Base-by-base conservation (phyloP, 257 asterid species). In the Solanum dulcamara region DNA sequence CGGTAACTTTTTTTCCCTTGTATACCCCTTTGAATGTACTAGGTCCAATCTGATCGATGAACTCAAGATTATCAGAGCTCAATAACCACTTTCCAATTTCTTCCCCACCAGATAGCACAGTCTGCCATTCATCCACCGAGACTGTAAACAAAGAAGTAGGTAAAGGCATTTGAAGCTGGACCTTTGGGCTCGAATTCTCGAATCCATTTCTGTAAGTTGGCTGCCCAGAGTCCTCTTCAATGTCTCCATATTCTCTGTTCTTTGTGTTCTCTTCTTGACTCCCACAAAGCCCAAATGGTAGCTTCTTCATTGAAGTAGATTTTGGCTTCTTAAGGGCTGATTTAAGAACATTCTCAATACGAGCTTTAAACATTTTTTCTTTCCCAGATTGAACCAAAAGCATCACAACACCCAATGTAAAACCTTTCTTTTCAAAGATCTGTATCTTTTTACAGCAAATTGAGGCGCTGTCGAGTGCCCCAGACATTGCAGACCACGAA, bases 41-140 rank as follows among this genome's bases (percentile, higher is more conserved):
- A 11, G 92, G 89, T n/a, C 98, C 97, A 44, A 90, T 88, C 84
- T 95, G 97, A 89, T 94, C 98, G 32, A 80, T 81, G 84, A 97
- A 89, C 77, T 95, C 98, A 53, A 97, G 92, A 30, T 82, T 88
- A 22, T 97, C 98, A 17, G 88, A 70, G 87, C 85, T 91, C 92
- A 97, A 68, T 87, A 96, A 84, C 98, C 97, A 97, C 85, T 89
- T 92, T 62, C 95, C 94, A 20, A 94, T 91, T 87, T 86, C 94
- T 35, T 89, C 90, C 75, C 89, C 92, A 22, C 97, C 97, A 44
- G 97, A 91, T 86, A 89, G 89, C 84, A 95, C 93, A 1, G 99
- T 97, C 88, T 97, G 99, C 98, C 99, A 97, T 87, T 94, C 98
- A 79, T 95, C 94, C 83, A 97, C 98, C 17, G 99, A 91, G 83